Conservation (phyloP, 2,329 filamentous ascomycete genomes). For the Colletotrichum paranaense region DNA sequence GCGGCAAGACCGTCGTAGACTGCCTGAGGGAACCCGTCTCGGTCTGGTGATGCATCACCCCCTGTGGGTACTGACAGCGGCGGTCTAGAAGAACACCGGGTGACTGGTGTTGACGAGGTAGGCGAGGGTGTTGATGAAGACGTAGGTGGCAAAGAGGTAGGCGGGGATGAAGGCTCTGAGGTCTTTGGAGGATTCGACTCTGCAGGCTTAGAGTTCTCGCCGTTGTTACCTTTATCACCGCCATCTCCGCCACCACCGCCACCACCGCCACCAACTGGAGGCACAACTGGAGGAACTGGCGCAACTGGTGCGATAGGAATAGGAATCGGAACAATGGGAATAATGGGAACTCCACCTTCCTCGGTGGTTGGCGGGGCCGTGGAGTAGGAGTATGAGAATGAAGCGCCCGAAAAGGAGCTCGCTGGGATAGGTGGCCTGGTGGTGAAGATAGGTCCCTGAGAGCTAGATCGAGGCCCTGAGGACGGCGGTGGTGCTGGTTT, state of each 20-base stretch:
- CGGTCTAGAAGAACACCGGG: neutral
- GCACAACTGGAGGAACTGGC: neutral
- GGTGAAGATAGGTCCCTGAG: neutral
- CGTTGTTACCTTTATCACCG: neutral
- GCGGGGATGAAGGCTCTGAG: neutral
- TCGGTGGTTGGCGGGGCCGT: neutral
- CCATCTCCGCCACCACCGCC: neutral
- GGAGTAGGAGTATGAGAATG: slow-evolving; percentile 2
- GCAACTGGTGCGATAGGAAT: neutral
- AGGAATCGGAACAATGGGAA: slow-evolving; percentile 5
- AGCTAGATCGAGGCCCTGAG: no score
- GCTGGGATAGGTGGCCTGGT: neutral
- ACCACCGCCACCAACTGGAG: neutral
- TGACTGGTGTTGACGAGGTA: neutral
- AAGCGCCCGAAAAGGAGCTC: neutral
- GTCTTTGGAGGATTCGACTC: neutral
- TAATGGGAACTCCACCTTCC: neutral
- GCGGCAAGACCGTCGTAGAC: neutral
- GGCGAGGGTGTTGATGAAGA: neutral
- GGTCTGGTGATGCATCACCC: neutral
- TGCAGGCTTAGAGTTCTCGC: neutral
- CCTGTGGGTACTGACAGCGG: neutral
- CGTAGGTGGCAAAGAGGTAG: neutral
- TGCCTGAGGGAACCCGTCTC: neutral
- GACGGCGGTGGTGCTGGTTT: no score